Conservation (phyloP, 1,284 basidiomycete genomes). For the Microbotryum violaceum region DNA sequence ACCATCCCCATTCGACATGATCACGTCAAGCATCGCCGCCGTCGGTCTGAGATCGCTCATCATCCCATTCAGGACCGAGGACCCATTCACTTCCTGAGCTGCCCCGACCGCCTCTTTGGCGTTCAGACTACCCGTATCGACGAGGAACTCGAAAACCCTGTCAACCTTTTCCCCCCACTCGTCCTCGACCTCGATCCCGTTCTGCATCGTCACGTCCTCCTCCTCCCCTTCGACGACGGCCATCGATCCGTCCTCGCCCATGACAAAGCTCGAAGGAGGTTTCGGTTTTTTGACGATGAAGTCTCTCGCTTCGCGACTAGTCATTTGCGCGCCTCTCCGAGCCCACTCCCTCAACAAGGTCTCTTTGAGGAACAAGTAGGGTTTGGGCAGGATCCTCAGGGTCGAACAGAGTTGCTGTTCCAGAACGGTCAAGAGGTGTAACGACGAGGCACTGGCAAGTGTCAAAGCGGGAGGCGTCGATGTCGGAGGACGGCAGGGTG, state of each 20-base stretch:
- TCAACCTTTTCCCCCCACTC: conserved; percentile 32
- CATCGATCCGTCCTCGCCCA: too few species aligned
- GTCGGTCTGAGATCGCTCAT: too few species aligned
- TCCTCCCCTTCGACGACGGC: too few species aligned
- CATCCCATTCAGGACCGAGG: too few species aligned
- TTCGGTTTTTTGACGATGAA: neutral
- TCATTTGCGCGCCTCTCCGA: conserved; percentile 58
- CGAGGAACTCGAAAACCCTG: conserved; percentile 26
- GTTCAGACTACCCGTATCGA: conserved; percentile 9
- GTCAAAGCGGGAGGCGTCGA: conserved; percentile 26
- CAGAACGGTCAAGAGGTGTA: conserved; percentile 75
- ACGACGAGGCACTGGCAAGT: conserved; percentile 35
- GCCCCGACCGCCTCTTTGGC: neutral
- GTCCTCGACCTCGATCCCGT: neutral
- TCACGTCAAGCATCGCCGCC: too few species aligned
- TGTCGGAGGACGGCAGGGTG: conserved; percentile 46
- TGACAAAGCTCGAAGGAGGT: too few species aligned
- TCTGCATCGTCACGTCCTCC: neutral
- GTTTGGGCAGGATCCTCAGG: conserved; percentile 79
- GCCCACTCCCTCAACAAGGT: conserved; percentile 84
- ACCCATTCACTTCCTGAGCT: too few species aligned
- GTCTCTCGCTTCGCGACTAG: conserved; percentile 6
- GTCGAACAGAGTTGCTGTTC: conserved; percentile 83
- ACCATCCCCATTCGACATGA: too few species aligned
- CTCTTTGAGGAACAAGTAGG: conserved; percentile 87